Percentiles rank a stretch among this genome's conserved stretches.
Conservation (phyloP, 805 yeast genomes). For the Trichomonascus vanleenenianus region DNA sequence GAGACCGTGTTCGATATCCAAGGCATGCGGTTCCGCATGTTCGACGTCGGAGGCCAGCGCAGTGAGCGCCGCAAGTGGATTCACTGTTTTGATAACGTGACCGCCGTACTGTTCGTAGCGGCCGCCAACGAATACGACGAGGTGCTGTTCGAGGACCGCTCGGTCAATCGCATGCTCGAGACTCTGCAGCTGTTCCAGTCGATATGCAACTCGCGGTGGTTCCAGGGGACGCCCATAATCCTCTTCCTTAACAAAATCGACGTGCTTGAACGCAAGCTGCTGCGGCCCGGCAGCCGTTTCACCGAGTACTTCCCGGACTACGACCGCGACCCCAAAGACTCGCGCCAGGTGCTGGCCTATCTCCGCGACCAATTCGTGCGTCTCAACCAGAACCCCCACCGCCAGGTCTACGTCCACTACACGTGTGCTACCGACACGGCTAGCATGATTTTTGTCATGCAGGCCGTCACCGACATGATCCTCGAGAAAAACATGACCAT, state of each 20-base stretch:
- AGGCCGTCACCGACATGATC: constrained; percentile 89
- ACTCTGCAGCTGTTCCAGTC: constrained; percentile 77
- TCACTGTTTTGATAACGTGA: constrained; percentile 85
- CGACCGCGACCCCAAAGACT: constrained; percentile 55
- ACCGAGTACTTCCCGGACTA: constrained; percentile 71
- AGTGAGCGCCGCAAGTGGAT: constrained; percentile 91
- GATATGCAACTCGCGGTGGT: constrained; percentile 79
- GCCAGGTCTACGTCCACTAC: constrained; percentile 82
- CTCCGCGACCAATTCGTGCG: constrained; percentile 62
- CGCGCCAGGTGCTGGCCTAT: constrained; percentile 58
- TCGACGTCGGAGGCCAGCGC: constrained; percentile 97
- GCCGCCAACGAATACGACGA: constrained; percentile 94
- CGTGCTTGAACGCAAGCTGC: constrained; percentile 63
- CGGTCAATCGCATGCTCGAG: constrained; percentile 87
- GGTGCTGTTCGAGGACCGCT: constrained; percentile 78
- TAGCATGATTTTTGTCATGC: constrained; percentile 81
- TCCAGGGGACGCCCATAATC: constrained; percentile 77
- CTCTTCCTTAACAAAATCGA: constrained; percentile 86
- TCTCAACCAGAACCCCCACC: constrained; percentile 51
- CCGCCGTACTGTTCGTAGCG: constrained; percentile 78
- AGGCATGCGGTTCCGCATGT: constrained; percentile 58
- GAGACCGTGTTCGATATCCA: constrained; percentile 70
- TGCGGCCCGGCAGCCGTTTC: constrained; percentile 41
- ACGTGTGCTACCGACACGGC: constrained; percentile 94
- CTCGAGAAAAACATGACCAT: constrained; percentile 73